Conservation (phyloP, 2,329 filamentous ascomycete species). For the Pseudocercospora vitis region DNA sequence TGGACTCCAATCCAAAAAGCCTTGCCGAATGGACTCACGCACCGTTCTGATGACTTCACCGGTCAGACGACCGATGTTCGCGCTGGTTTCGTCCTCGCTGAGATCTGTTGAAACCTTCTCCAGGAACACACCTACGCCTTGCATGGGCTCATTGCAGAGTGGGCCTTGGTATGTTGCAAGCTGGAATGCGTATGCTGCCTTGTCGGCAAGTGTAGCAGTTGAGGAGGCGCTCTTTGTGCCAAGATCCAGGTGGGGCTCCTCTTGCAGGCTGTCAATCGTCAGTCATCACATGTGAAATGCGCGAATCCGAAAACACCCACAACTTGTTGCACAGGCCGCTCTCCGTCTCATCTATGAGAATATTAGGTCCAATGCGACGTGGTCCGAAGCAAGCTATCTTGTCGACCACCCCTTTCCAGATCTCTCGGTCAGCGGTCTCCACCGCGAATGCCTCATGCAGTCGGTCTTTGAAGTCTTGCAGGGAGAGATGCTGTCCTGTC, state of each 20-base stretch:
- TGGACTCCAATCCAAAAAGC: constrained; percentile 93
- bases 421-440: constrained; percentile 70
- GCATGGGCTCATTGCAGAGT: constrained; percentile 87
- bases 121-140: constrained; percentile 87
- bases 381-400: constrained; percentile 90
- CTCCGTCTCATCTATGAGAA: constrained; percentile 80
- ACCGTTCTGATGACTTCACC: constrained; percentile 91
- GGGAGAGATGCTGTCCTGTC: constrained; percentile 60
- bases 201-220: constrained; percentile 67
- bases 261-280: constrained; percentile 30
- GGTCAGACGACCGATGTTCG: constrained; percentile 76
- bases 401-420: constrained; percentile 75
- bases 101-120: constrained; percentile 70
- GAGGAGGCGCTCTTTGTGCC: constrained; percentile 24
- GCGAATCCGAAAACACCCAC: constrained; percentile 48
- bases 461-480: constrained; percentile 74
- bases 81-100: constrained; percentile 56
- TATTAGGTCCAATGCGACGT: constrained; percentile 77
- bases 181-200: constrained; percentile 91
- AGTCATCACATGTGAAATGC: constrained; percentile 33
- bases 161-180: constrained; percentile 85
- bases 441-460: constrained; percentile 68
- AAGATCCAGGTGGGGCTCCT: constrained; percentile 27
- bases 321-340: constrained; percentile 71
- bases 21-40: constrained; percentile 77